phyloP scores from a whole-genome alignment of 306 rosid genomes.

The Acacia confusa region DNA sequence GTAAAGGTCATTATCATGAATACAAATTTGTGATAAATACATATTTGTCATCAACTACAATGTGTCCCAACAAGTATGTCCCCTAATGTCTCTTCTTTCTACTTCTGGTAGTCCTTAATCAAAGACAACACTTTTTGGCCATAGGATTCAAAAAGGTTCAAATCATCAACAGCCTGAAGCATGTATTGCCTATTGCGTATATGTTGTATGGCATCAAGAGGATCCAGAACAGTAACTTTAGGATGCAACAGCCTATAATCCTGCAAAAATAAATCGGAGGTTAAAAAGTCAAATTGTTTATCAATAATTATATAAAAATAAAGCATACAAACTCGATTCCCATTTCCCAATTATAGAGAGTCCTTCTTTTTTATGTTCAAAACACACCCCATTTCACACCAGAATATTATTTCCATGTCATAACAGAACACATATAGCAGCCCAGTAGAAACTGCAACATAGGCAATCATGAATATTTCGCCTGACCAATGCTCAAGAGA shows the following conservation, averaged over 20 bases:
- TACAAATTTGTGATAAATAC: too few species aligned
- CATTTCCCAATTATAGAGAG: not conserved
- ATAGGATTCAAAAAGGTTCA: constrained; percentile 68
- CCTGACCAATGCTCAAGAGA: constrained; percentile 4
- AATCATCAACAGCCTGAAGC: constrained; percentile 96
- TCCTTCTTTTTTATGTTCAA: constrained; percentile 2
- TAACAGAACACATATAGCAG: not conserved
- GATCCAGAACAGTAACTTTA: constrained; percentile 91
- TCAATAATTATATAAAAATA: not conserved
- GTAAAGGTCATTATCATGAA: too few species aligned
- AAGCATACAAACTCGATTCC: not conserved
- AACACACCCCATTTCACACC: not conserved
- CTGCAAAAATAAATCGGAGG: constrained; percentile 44
- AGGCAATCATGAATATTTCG: constrained; percentile 10
- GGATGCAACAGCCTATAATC: constrained; percentile 83
- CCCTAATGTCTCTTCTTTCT: too few species aligned
- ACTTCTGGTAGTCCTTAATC: too few species aligned
- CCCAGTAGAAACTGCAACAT: not conserved
- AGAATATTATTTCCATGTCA: constrained; percentile 10
- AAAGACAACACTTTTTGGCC: too few species aligned
- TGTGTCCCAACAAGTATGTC: too few species aligned
- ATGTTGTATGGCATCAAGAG: constrained; percentile 91
- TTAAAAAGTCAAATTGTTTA: constrained; percentile 24
- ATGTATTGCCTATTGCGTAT: constrained; percentile 80
- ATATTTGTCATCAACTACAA: too few species aligned